These are phyloP conservation scores for Xylaria bambusicola DNA, from an alignment of 495 filamentous ascomycete genomes.

Conservation along the genomic window DNA sequence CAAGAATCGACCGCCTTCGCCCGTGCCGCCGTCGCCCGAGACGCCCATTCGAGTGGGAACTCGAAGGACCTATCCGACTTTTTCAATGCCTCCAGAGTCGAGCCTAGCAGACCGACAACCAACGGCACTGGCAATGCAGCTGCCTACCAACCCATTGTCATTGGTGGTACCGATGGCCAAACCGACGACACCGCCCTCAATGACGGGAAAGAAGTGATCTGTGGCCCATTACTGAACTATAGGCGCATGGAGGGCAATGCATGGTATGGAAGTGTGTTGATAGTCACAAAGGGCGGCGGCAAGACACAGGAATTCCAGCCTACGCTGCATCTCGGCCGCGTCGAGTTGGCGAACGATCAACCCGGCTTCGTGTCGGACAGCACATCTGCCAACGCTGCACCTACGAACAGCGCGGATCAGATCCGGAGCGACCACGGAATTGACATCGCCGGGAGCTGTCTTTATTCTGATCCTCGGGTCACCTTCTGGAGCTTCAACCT, in stretches of 20 bases:
- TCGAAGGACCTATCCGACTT: constrained; percentile 52
- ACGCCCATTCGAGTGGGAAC: constrained; percentile 37
- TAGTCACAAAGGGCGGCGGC: constrained; percentile 70
- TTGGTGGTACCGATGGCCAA: constrained; percentile 37
- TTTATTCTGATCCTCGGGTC: constrained; percentile 77
- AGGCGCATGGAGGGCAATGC: constrained; percentile 69
- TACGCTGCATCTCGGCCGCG: constrained; percentile 34
- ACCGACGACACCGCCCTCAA: constrained; percentile 9
- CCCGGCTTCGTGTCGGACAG: constrained; percentile 17
- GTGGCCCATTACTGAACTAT: constrained; percentile 84
- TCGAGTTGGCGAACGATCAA: constrained; percentile 19
- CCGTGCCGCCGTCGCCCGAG: constrained; percentile 41
- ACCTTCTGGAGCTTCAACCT: constrained; percentile 83
- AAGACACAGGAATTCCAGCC: constrained; percentile 40
- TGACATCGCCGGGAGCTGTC: constrained; percentile 53
- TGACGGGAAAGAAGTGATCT: constrained; percentile 64
- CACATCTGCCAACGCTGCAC: constrained; percentile 16
- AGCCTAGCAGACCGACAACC: constrained; percentile 28
- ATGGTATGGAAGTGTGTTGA: constrained; percentile 85
- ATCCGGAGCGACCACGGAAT: constrained; percentile 32
- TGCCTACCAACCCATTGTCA: constrained; percentile 43
- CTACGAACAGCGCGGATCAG: not conserved
- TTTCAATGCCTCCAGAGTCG: constrained; percentile 49
- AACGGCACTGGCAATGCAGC: constrained; percentile 27
- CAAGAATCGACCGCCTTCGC: constrained; percentile 53